Percentiles rank a stretch among this genome's conserved stretches.
Conservation (phyloP, 305 asterid genomes). For the Rubia balearica region DNA sequence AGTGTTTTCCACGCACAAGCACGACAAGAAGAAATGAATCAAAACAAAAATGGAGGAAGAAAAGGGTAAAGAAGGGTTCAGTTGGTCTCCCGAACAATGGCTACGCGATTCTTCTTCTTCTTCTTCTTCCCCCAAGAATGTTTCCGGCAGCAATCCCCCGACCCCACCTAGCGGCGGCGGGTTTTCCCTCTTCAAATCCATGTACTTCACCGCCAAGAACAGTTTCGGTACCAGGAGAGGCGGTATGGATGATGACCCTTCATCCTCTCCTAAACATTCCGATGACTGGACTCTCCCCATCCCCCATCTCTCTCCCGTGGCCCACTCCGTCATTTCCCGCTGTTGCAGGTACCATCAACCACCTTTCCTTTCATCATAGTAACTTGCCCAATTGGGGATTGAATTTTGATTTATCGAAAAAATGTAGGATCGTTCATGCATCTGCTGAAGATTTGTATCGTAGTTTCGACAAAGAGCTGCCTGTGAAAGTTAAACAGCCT, state of each 20-base stretch:
- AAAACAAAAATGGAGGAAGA: slow-evolving; percentile 1
- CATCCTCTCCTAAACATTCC: not conserved
- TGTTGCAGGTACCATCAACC: slow-evolving; percentile 42
- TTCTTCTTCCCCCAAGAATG: not conserved
- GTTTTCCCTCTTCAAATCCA: slow-evolving; percentile 1
- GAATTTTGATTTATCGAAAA: not conserved
- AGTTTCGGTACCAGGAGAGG: slow-evolving; percentile 1
- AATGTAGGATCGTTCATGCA: slow-evolving; percentile 50
- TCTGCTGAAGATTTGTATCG: slow-evolving; percentile 48
- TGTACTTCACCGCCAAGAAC: not conserved
- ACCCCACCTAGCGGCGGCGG: not conserved
- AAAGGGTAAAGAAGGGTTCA: slow-evolving; percentile 1
- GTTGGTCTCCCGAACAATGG: not conserved
- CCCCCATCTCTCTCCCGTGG: slow-evolving; percentile 54
- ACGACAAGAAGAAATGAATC: not conserved
- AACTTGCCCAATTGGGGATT: not conserved
- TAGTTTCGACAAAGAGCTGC: slow-evolving; percentile 52
- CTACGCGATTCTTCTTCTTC: not conserved
- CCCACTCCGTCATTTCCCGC: slow-evolving; percentile 62
- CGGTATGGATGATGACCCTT: not conserved
- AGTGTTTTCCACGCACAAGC: not conserved
- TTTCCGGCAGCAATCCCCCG: not conserved
- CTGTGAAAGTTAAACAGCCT: slow-evolving; percentile 48
- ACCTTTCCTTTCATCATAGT: not conserved
- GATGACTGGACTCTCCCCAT: slow-evolving; percentile 28